These are phyloP conservation scores for Musa schizocarpa DNA, from an alignment of 176 grass and related monocot species.

Conservation along the genomic window DNA sequence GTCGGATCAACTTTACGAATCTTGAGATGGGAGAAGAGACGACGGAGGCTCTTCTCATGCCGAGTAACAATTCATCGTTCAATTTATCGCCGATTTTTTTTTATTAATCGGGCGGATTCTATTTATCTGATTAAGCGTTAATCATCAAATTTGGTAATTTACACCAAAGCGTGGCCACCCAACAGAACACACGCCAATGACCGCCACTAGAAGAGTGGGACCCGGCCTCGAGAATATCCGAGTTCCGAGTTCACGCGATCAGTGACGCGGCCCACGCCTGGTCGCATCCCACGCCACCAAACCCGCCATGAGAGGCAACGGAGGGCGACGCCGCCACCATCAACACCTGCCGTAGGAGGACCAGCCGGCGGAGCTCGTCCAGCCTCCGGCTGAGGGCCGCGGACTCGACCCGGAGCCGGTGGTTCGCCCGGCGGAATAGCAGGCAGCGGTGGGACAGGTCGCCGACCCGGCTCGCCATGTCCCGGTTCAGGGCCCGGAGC, in stretches of 20 bases:
- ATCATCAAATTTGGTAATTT: too few relatives aligned
- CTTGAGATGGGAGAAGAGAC: too few relatives aligned
- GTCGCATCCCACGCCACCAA: not conserved
- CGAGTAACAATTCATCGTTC: too few relatives aligned
- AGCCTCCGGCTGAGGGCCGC: not conserved
- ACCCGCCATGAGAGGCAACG: not conserved
- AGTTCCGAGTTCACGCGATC: not conserved
- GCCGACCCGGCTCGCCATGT: not conserved
- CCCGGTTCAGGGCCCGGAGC: not conserved
- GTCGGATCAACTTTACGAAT: too few relatives aligned
- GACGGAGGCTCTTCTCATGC: too few relatives aligned
- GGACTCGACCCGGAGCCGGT: slow-evolving; percentile 4
- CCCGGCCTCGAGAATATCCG: too few relatives aligned
- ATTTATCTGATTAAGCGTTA: too few relatives aligned
- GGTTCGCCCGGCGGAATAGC: slow-evolving; percentile 4
- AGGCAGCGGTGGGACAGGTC: not conserved
- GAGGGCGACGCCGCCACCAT: not conserved
- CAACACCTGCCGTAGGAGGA: not conserved
- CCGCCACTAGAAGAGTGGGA: too few relatives aligned
- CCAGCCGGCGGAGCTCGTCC: not conserved
- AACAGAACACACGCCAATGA: too few relatives aligned
- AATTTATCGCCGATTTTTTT: too few relatives aligned
- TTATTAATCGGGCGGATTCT: too few relatives aligned
- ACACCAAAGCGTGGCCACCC: too few relatives aligned
- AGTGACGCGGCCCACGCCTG: not conserved